phyloP scores from a whole-genome alignment of 2,329 filamentous ascomycete genomes.

The Exserohilum rostratum region DNA sequence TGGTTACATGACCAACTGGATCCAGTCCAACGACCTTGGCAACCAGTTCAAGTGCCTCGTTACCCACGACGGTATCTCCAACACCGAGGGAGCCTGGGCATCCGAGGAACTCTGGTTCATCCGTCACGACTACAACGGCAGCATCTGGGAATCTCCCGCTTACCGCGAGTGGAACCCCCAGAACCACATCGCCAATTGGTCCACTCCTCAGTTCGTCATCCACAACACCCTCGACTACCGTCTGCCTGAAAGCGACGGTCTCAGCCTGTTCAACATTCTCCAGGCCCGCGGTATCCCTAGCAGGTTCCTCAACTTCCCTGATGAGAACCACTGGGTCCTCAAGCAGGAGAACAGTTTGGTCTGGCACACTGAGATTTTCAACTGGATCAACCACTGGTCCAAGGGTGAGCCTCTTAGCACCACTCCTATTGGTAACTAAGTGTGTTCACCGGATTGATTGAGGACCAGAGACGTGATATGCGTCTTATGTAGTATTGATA shows the following conservation, averaged over 20 bases:
- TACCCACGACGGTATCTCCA: slow-evolving; percentile 85
- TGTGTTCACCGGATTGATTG: not conserved
- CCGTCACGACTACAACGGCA: slow-evolving; percentile 52
- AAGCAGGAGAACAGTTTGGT: slow-evolving; percentile 89
- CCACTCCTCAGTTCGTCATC: slow-evolving; percentile 85
- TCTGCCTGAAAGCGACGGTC: slow-evolving; percentile 80
- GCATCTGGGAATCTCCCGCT: slow-evolving; percentile 41
- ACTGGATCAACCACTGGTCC: slow-evolving; percentile 48
- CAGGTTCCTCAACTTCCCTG: slow-evolving; percentile 79
- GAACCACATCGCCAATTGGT: slow-evolving; percentile 69
- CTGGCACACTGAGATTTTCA: slow-evolving; percentile 72
- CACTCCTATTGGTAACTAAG: slow-evolving; percentile 38
- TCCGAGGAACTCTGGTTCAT: slow-evolving; percentile 61
- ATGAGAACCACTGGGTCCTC: slow-evolving; percentile 80
- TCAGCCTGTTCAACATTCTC: slow-evolving; percentile 84
- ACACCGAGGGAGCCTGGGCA: slow-evolving; percentile 54
- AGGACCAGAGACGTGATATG: not conserved
- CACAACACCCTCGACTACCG: slow-evolving; percentile 92
- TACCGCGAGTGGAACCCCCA: slow-evolving; percentile 66
- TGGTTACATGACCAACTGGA: slow-evolving; percentile 70
- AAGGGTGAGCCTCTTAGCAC: slow-evolving; percentile 40
- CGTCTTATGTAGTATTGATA: slow-evolving; percentile 2
- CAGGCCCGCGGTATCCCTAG: slow-evolving; percentile 78
- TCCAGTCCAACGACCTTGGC: slow-evolving; percentile 83
- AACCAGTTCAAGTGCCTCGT: slow-evolving; percentile 87